Conservation (phyloP, 2,329 filamentous ascomycete species). For the Cyanodermella asteris region DNA sequence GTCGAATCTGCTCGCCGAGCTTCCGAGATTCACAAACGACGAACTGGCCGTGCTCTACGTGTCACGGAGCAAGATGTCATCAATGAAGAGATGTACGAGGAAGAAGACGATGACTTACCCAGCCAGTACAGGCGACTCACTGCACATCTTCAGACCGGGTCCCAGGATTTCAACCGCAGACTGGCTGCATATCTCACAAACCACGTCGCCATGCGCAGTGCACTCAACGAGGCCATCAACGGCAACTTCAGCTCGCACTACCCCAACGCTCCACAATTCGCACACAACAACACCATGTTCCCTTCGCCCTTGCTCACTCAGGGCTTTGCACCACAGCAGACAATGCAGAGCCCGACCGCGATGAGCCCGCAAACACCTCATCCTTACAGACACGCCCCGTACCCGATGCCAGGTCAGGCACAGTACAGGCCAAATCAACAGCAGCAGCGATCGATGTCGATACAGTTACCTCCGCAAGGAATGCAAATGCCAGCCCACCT, state of each 20-base stretch:
- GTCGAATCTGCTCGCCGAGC: constrained; percentile 72
- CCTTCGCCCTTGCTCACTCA: constrained; percentile 11
- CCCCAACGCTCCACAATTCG: constrained; percentile 17
- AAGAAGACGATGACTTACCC: constrained; percentile 66
- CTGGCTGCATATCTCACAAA: constrained; percentile 36
- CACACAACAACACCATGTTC: constrained; percentile 15
- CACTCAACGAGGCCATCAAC: constrained; percentile 22
- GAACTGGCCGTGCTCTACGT: constrained; percentile 61
- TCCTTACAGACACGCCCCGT: constrained; percentile 23
- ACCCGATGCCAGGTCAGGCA: constrained; percentile 11
- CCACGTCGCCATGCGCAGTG: constrained; percentile 33
- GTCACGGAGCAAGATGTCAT: constrained; percentile 72
- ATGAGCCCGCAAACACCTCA: too few species aligned
- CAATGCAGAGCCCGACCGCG: constrained; percentile 7
- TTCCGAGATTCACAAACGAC: constrained; percentile 74
- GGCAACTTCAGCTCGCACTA: constrained; percentile 19
- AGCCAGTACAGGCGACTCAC: constrained; percentile 43
- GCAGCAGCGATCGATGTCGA: too few species aligned
- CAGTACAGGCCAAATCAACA: constrained; percentile 1
- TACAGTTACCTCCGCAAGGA: too few species aligned
- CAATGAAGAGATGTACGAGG: constrained; percentile 91
- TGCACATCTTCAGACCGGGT: constrained; percentile 37
- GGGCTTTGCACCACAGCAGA: constrained; percentile 8
- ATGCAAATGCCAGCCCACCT: too few species aligned
- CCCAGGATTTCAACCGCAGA: constrained; percentile 38